Evolutionary conservation across 306 rosid genomes (phyloP).

Genomic region (Pyrus pyrifolia): DNA sequence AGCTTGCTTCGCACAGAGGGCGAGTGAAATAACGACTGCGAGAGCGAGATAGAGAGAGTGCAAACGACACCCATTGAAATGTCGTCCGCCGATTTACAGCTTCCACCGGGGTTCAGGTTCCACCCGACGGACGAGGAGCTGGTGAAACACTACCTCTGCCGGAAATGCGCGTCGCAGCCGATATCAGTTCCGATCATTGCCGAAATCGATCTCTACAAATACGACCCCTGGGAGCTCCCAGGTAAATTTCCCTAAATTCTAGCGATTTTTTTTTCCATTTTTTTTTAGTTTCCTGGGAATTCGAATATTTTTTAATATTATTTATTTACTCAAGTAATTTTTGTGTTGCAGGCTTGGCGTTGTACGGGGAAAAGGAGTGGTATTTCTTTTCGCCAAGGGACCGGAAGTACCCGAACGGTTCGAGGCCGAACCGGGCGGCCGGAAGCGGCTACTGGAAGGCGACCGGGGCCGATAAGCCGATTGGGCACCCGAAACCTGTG

Average conservation of each 20-base stretch:
- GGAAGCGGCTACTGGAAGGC: slow-evolving; percentile 98
- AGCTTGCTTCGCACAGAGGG: slow-evolving; percentile 1
- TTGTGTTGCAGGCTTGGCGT: slow-evolving; percentile 42
- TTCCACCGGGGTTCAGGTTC: slow-evolving; percentile 91
- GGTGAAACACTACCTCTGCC: slow-evolving; percentile 78
- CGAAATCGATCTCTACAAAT: slow-evolving; percentile 84
- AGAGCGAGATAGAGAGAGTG: not conserved
- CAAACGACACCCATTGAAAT: not conserved
- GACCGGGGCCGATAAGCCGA: slow-evolving; percentile 95
- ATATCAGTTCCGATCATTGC: slow-evolving; percentile 80
- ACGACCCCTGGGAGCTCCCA: slow-evolving; percentile 87
- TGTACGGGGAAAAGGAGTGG: slow-evolving; percentile 94
- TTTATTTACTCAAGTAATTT: not conserved
- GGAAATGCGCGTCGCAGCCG: slow-evolving; percentile 66
- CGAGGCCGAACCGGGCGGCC: slow-evolving; percentile 94
- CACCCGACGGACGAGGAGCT: slow-evolving; percentile 98
- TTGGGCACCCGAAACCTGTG: slow-evolving; percentile 71
- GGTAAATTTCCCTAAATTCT: slow-evolving; percentile 20
- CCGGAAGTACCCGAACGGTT: slow-evolving; percentile 90
- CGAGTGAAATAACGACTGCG: not conserved
- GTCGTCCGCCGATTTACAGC: slow-evolving; percentile 43
- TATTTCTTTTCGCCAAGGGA: slow-evolving; percentile 86
- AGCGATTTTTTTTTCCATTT: not conserved
- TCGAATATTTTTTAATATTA: not conserved
- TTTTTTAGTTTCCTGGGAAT: too few species aligned